phyloP scores from a whole-genome alignment of 805 yeast genomes.

The Teunomyces gatunensis region DNA sequence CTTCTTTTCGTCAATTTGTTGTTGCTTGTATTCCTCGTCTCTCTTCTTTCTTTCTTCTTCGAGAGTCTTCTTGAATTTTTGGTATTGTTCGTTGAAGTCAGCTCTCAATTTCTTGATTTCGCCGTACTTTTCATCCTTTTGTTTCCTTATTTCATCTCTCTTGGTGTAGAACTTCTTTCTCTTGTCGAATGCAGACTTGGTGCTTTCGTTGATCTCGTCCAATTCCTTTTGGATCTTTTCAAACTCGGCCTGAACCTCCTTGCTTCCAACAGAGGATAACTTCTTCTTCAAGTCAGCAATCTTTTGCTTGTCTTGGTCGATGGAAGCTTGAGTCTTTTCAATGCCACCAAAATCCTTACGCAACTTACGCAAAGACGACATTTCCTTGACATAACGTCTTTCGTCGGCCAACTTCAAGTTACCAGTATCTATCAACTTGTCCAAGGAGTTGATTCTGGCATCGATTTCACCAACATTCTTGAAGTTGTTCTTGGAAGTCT shows the following conservation, averaged over 20 bases:
- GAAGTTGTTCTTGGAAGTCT: slow-evolving; percentile 68
- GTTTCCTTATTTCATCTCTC: slow-evolving; percentile 64
- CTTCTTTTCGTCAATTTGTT: slow-evolving; percentile 50
- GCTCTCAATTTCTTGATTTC: slow-evolving; percentile 66
- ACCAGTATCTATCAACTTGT: slow-evolving; percentile 74
- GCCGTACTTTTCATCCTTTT: slow-evolving; percentile 65
- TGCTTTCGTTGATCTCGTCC: slow-evolving; percentile 59
- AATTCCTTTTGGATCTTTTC: slow-evolving; percentile 68
- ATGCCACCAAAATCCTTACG: slow-evolving; percentile 73
- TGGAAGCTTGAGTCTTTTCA: slow-evolving; percentile 71
- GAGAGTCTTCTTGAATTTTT: slow-evolving; percentile 64
- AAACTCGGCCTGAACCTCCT: slow-evolving; percentile 65
- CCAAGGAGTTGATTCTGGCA: slow-evolving; percentile 60
- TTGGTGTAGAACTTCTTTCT: slow-evolving; percentile 61
- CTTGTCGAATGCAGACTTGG: slow-evolving; percentile 62
- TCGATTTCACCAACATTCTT: slow-evolving; percentile 69
- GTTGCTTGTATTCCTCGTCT: slow-evolving; percentile 62
- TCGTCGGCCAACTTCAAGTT: slow-evolving; percentile 85
- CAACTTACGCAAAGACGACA: slow-evolving; percentile 75
- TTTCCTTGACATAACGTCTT: slow-evolving; percentile 79
- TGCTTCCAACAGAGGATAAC: slow-evolving; percentile 55
- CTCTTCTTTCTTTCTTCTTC: slow-evolving; percentile 68
- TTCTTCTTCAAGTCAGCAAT: slow-evolving; percentile 71
- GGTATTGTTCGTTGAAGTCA: slow-evolving; percentile 73
- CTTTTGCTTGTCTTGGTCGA: slow-evolving; percentile 76